Percentiles rank a stretch among this genome's conserved stretches.
phyloP scores from a whole-genome alignment of 2,329 filamentous ascomycete genomes.

The Xenosphaeropsis pyriputrescens region DNA sequence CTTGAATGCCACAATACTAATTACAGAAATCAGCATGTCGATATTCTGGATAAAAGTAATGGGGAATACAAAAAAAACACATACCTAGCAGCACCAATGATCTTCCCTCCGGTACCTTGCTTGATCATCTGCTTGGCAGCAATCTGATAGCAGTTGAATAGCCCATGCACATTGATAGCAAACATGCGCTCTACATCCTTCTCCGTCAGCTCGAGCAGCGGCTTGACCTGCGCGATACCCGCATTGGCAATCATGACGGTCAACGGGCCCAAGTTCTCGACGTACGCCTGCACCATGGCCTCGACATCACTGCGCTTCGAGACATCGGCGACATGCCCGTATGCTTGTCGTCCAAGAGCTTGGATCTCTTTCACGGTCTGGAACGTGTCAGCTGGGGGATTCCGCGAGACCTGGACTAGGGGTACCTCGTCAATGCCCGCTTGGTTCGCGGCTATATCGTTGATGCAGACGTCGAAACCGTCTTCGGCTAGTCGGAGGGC shows the following conservation, averaged over 20 bases:
- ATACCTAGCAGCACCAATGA: slow-evolving; percentile 14
- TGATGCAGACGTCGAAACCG: slow-evolving; percentile 52
- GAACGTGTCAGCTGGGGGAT: not conserved
- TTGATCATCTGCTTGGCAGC: slow-evolving; percentile 51
- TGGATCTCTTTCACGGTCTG: slow-evolving; percentile 34
- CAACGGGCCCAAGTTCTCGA: slow-evolving; percentile 12
- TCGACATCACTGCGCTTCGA: slow-evolving; percentile 21
- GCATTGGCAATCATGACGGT: slow-evolving; percentile 18
- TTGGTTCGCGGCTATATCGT: slow-evolving; percentile 40
- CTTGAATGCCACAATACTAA: slow-evolving; percentile 40
- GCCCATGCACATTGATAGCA: slow-evolving; percentile 47
- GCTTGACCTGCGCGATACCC: slow-evolving; percentile 15
- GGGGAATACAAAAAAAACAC: slow-evolving; percentile 2
- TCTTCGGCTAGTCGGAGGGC: slow-evolving; percentile 48
- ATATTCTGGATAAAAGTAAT: slow-evolving; percentile 12
- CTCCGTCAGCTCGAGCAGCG: slow-evolving; percentile 12
- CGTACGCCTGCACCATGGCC: slow-evolving; percentile 11
- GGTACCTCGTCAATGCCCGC: slow-evolving; percentile 32
- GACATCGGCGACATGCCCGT: slow-evolving; percentile 44
- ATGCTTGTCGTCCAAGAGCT: slow-evolving; percentile 32
- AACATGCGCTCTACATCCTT: slow-evolving; percentile 30
- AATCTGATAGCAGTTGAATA: slow-evolving; percentile 48
- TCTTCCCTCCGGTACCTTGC: slow-evolving; percentile 30
- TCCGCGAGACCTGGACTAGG: slow-evolving; percentile 6
- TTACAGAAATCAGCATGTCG: not conserved